Conservation (phyloP, 2,329 filamentous ascomycete species). For the Beauveria caledonica region DNA sequence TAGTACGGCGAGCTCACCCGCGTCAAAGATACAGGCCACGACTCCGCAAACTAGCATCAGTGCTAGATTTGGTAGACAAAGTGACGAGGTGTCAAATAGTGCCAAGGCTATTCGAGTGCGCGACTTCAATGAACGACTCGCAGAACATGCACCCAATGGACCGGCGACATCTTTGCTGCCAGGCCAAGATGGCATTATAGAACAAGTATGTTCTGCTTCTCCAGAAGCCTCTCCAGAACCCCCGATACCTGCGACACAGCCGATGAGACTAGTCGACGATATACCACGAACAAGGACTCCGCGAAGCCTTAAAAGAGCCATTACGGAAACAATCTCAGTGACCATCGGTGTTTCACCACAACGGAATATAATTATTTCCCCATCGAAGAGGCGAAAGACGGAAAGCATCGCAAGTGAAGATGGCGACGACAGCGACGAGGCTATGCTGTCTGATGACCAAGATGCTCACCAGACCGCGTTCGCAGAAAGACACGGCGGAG, state of each 20-base stretch:
- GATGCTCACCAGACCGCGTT: background rate
- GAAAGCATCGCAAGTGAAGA: slow-evolving; percentile 8
- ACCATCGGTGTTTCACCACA: slow-evolving; percentile 6
- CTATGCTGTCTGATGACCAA: background rate
- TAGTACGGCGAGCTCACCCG: slow-evolving; percentile 12
- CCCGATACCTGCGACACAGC: slow-evolving; percentile 15
- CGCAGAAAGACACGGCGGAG: background rate
- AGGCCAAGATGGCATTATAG: background rate
- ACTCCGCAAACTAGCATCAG: slow-evolving; percentile 16
- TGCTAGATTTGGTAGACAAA: background rate
- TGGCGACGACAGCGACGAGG: background rate
- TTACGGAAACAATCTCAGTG: slow-evolving; percentile 4
- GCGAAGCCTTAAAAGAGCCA: slow-evolving; percentile 3
- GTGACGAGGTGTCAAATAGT: background rate
- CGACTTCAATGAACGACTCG: slow-evolving; percentile 29
- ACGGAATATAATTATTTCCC: background rate
- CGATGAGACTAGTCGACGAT: slow-evolving; percentile 2
- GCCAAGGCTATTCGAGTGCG: slow-evolving; percentile 21
- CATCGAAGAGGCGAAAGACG: slow-evolving; percentile 3
- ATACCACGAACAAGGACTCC: slow-evolving; percentile 3
- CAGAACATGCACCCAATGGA: slow-evolving; percentile 15
- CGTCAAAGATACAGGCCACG: background rate
- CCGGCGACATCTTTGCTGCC: too few species aligned
- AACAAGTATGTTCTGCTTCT: background rate
- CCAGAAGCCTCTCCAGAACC: slow-evolving; percentile 11